Evolutionary conservation across 768 basidiomycete genomes (phyloP), one percentile per base, ranked within the genome.

Genomic region (Leccinum disarticulatum): DNA sequence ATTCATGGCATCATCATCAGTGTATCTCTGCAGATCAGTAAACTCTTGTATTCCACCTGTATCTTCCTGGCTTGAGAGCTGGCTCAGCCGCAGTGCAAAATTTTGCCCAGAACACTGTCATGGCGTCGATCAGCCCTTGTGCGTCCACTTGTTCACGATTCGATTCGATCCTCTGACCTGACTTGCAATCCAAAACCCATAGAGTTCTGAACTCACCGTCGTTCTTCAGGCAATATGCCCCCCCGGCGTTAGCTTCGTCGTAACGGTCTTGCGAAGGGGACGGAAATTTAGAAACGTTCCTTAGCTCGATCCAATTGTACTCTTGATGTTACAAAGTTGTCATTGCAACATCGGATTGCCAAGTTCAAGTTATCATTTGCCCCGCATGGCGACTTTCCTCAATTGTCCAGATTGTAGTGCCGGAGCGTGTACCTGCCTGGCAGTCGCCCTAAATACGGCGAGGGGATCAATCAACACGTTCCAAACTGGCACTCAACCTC

Each of bases 1-100:
- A 43, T 43, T 52, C 60, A n/a, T n/a, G n/a, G n/a, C n/a, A n/a
- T n/a, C 30, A 36, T 49, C 27, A 46, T 54, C 47, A 59, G 6
- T 61, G 56, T 69, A 63, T 62, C 54, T 49, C 59, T 57, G 55
- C 60, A 57, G 48, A 58, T 60, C 61, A 54, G 60, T 55, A 46
- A 54, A 30, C 46, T 56, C 36, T 52, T 66, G 68, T 67, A 69
- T 57, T 46, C 57, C 47, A 58, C n/a, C 57, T 51, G 53, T 57
- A 46, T 49, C 36, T 30, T 48, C 54, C 46, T 51, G 28, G 33
- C 57, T 59, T 47, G 55, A 61, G 48, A 19, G 48, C 50, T 31
- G 31, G 46, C 47, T 59, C 47, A 51, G 52, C 25, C 50, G 50
- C 54, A 30, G 38, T 52, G 41, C 48, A 56, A 56, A 52, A n/a